Percentiles rank a stretch among this genome's conserved stretches.
These are phyloP conservation scores for Xylariaceae sp. DNA, from an alignment of 2,329 filamentous ascomycete species.

Conservation along the genomic window DNA sequence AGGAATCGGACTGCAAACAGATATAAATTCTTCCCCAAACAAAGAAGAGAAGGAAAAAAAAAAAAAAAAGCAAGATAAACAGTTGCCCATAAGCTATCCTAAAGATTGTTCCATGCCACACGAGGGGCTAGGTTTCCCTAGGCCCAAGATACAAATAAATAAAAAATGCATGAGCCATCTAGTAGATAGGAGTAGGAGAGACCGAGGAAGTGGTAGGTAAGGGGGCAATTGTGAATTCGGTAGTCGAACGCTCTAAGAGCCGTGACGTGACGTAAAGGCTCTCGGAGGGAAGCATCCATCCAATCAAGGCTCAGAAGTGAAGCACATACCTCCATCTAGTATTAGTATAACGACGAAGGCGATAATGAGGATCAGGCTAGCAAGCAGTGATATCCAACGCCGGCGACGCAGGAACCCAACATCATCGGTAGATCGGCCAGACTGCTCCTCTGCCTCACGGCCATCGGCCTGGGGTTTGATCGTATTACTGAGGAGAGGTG, in stretches of 20 bases:
- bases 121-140: neutral
- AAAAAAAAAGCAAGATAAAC: too few relatives aligned
- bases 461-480: slow-evolving; percentile 1
- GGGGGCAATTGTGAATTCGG: neutral
- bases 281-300: neutral
- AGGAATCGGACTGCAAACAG: neutral
- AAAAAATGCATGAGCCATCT: neutral
- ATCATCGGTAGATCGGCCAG: slow-evolving; percentile 7
- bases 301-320: neutral
- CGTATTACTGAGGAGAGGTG: slow-evolving; percentile 22
- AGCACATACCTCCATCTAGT: slow-evolving; percentile 29
- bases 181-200: neutral
- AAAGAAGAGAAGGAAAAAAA: too few relatives aligned
- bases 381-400: slow-evolving; percentile 30
- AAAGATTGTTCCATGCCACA: neutral
- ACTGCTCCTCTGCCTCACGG: slow-evolving; percentile 1
- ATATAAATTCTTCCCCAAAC: too few relatives aligned
- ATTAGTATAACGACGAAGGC: slow-evolving; percentile 29
- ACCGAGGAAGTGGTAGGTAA: neutral
- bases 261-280: neutral
- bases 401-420: slow-evolving; percentile 26
- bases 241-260: neutral
- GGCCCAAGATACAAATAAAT: neutral
- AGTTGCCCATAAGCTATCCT: neutral
- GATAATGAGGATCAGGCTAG: slow-evolving; percentile 26